A percentile compares a stretch with the other conserved stretches of the same genome.
Conservation (phyloP, 768 basidiomycete species). For the Chiua virens region DNA sequence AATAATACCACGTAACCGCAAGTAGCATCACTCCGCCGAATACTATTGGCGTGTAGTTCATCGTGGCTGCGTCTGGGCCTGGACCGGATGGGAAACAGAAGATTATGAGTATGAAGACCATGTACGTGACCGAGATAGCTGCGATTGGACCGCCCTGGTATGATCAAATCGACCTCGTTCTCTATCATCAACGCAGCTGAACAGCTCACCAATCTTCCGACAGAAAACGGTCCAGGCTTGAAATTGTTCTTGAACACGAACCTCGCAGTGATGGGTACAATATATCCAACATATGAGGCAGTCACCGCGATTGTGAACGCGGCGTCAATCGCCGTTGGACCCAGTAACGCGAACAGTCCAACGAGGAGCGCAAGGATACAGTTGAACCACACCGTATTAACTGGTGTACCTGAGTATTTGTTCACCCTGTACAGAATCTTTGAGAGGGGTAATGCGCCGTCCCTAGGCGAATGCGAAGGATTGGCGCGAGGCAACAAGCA, state of each 20-base stretch:
- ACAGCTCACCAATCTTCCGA: slow-evolving; percentile 39
- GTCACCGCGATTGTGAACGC: slow-evolving; percentile 49
- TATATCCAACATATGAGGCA: slow-evolving; percentile 43
- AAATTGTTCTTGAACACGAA: slow-evolving; percentile 46
- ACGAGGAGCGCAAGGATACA: slow-evolving; percentile 43
- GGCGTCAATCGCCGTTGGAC: slow-evolving; percentile 52
- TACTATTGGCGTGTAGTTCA: slow-evolving; percentile 76
- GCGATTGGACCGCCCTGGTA: slow-evolving; percentile 54
- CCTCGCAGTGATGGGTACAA: slow-evolving; percentile 49
- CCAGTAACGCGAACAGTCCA: slow-evolving; percentile 52
- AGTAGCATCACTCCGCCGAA: slow-evolving; percentile 56
- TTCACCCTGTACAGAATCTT: slow-evolving; percentile 52
- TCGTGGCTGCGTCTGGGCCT: slow-evolving; percentile 40
- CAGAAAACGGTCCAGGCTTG: slow-evolving; percentile 45
- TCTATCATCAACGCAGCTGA: too few relatives aligned
- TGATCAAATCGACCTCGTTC: background rate
- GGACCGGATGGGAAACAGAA: slow-evolving; percentile 63
- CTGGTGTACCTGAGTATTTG: slow-evolving; percentile 48
- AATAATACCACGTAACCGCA: slow-evolving; percentile 61
- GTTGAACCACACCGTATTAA: slow-evolving; percentile 58
- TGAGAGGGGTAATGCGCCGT: slow-evolving; percentile 61
- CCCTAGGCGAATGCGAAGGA: slow-evolving; percentile 55
- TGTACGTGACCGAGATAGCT: slow-evolving; percentile 54
- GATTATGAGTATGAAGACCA: slow-evolving; percentile 61
- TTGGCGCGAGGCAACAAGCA: slow-evolving; percentile 52